Base-by-base conservation (phyloP, 2,329 filamentous ascomycete species). In the Dichotomopilus funicola region DNA sequence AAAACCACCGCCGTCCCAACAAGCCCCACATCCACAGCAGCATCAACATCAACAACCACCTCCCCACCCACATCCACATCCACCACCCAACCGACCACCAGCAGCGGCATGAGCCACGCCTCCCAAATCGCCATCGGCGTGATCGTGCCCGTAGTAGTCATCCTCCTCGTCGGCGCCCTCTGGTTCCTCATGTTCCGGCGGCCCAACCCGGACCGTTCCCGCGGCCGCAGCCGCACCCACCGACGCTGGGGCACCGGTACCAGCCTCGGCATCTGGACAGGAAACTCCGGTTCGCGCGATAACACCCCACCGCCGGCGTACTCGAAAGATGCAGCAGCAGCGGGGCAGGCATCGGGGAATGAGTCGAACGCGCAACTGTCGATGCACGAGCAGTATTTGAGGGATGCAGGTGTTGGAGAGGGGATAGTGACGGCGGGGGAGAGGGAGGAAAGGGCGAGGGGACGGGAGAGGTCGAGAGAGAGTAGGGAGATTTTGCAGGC, bases 171-270 rank as follows among this genome's bases (percentile, higher is more conserved):
- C 27, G 35, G 36, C 12, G 49, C 34, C 11, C 59, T 61, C 34
- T 60, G 60, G 60, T 59, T 58, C 42, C 12, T 56, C n/a, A 19
- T 58, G 13, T 62, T 59, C 50, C 53, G 53, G 31, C 53, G 53
- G 1, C 49, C 48, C 3, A 37, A 12, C 33, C 38, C 1, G 27
- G 44, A 6, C 11, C 40, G 13, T 13, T 9, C 8, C 12, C 19
- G 19, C 19, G 43, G 45, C 37, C 37, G 4, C 11, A 38, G 34
- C 13, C 48, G 37, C 10, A 41, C 42, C 2, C 53, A 55, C 36
- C 36, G 43, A 12, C 34, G 53, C 4, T 31, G 53, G 31, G 48
- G 48, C 31, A 51, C 53, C 3, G 42, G 34, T 36, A 42, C 42
- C 6, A 55, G 48, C 37, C 51, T 36, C 12, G 53, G 48, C 11